These are phyloP conservation scores for Fragilaria radians DNA, from an alignment of 108 stramenopile species.

Conservation along the genomic window DNA sequence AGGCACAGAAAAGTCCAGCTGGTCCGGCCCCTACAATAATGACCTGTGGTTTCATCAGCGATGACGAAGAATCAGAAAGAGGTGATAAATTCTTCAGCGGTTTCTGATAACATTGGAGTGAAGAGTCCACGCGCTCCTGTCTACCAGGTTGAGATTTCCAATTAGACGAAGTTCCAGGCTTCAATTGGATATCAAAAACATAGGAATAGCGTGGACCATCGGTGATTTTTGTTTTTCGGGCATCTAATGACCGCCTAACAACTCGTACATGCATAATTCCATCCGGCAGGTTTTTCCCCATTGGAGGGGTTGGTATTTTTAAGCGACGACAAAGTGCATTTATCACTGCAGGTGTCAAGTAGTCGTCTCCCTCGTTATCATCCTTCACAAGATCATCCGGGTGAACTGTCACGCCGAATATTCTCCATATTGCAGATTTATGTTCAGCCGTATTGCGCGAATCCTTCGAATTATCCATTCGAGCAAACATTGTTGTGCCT, in stretches of 20 bases:
- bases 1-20: slow-evolving; percentile 89
- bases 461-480: too few species aligned
- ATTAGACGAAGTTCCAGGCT: slow-evolving; percentile 13
- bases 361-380: slow-evolving; percentile 2
- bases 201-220: slow-evolving; percentile 54
- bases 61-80: not conserved
- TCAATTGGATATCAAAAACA: slow-evolving; percentile 54
- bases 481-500: too few species aligned
- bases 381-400: slow-evolving; percentile 48
- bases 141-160: slow-evolving; percentile 38
- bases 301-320: slow-evolving; percentile 7
- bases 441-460: too few species aligned
- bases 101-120: too few species aligned
- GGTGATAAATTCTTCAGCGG: not conserved
- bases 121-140: slow-evolving; percentile 17
- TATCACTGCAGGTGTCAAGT: slow-evolving; percentile 34
- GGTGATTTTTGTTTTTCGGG: slow-evolving; percentile 39
- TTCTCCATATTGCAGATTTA: too few species aligned
- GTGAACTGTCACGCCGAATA: slow-evolving; percentile 61
- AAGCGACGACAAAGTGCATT: slow-evolving; percentile 26
- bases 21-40: slow-evolving; percentile 81
- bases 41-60: slow-evolving; percentile 16
- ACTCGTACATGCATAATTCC: slow-evolving; percentile 42
- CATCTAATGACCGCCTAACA: slow-evolving; percentile 75
- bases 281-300: slow-evolving; percentile 10